Evolutionary conservation across 768 basidiomycete genomes (phyloP).

Genomic region (Russula brevipes): DNA sequence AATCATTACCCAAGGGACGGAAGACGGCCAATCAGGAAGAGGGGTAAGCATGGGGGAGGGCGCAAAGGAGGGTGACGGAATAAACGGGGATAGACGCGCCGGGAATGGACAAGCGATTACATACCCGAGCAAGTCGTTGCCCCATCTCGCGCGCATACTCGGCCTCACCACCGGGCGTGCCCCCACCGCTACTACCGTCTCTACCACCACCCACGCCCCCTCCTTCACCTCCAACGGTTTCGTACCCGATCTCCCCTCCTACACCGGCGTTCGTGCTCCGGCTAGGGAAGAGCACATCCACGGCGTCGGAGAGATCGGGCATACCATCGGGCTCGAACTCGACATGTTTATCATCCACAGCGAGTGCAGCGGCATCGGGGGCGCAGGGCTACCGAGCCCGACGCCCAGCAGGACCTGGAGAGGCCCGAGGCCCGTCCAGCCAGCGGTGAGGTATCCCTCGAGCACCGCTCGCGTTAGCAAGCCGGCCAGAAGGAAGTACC

Average conservation of each 20-base stretch:
- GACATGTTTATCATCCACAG: slow-evolving; percentile 38
- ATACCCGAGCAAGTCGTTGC: slow-evolving; percentile 61
- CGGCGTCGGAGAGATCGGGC: slow-evolving; percentile 60
- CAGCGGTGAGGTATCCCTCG: slow-evolving; percentile 78
- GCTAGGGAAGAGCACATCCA: slow-evolving; percentile 61
- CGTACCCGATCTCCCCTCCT: slow-evolving; percentile 28
- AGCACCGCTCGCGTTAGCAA: slow-evolving; percentile 77
- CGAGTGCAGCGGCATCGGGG: not conserved
- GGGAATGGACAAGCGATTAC: slow-evolving; percentile 28
- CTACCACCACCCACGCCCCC: slow-evolving; percentile 71
- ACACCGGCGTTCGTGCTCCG: slow-evolving; percentile 30
- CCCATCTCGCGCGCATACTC: slow-evolving; percentile 76
- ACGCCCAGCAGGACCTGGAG: slow-evolving; percentile 69
- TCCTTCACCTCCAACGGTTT: slow-evolving; percentile 40
- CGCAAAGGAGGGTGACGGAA: not conserved
- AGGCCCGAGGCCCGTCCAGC: slow-evolving; percentile 70
- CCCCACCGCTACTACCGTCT: slow-evolving; percentile 61
- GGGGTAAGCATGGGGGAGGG: not conserved
- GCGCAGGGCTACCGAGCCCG: slow-evolving; percentile 45
- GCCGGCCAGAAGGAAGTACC: slow-evolving; percentile 77
- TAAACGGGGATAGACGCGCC: slow-evolving; percentile 5
- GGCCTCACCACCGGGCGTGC: slow-evolving; percentile 48
- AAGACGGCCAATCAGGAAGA: slow-evolving; percentile 2
- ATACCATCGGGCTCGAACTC: slow-evolving; percentile 74
- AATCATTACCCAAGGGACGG: not conserved